Base-by-base conservation (phyloP, 352 stramenopile genomes). In the Nothophytophthora sp. region DNA sequence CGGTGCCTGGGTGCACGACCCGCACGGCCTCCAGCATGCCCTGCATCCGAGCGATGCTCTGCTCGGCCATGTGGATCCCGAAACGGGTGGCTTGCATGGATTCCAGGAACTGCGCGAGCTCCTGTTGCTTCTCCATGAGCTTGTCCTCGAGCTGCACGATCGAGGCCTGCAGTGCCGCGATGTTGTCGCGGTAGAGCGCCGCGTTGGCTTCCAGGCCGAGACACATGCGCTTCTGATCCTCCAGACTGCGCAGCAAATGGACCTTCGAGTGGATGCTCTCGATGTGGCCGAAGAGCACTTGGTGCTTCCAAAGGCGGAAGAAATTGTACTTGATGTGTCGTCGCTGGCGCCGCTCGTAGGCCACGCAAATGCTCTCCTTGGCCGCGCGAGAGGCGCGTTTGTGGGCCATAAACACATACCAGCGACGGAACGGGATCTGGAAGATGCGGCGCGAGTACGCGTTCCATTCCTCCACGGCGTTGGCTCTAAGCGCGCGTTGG, bases 261-360 rank as follows among this genome's bases (percentile, higher is more conserved):
- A 86, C 30, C 25, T 85, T 76, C 7, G 77, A 88, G 50, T 90
- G 82, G 19, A 88, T 61, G 1, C 73, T 63, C 36, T 92, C 77
- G 38, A 88, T 71, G 25, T 70, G 80, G 0, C 82, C 82, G 52
- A 91, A 92, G 11, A 90, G 53, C 15, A 81, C 58, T 23, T 89
- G 80, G 51, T 91, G 82, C 47, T 91, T 88, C 82, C 82, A 92
- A 10, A 92, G 48, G 1, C 80, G 76, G 19, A 92, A 92, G 63
- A 92, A 90, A 39, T 66, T 71, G 60, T 90, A 92, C 70, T 88
- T 88, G 25, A 50, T 79, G 22, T 90, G 76, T 2, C 79, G 75
- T 2, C 71, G 57, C 27, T 82, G 67, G 5, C 82, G 66, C 0
- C 80, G 75, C 40, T 85, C 64, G 56, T 88, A 92, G 13, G 82